These are phyloP conservation scores for Phytophthora macrochlamydospora DNA, from an alignment of 352 stramenopile genomes.

Conservation along the genomic window DNA sequence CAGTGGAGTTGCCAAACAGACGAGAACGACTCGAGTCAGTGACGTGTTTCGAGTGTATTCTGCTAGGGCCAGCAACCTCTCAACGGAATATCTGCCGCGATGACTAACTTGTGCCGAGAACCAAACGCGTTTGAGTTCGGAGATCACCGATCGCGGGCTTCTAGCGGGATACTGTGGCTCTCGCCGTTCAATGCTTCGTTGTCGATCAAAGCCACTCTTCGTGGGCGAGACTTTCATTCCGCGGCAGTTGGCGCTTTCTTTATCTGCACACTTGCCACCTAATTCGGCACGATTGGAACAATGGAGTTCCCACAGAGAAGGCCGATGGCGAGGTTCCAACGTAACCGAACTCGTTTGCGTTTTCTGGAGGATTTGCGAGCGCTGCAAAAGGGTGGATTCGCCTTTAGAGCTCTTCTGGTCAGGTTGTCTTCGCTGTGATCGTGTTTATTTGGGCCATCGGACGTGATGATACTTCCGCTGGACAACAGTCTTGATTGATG, in stretches of 20 bases:
- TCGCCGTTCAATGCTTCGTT: not conserved
- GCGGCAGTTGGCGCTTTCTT: not conserved
- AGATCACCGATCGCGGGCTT: not conserved
- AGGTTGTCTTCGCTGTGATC: too few species aligned
- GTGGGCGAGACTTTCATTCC: not conserved
- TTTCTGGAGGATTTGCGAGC: too few species aligned
- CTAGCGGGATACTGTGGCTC: not conserved
- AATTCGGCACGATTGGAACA: too few species aligned
- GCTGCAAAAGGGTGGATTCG: too few species aligned
- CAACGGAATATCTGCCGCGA: conserved; percentile 36
- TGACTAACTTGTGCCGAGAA: conserved; percentile 26
- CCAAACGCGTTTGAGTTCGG: conserved; percentile 9
- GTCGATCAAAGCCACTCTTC: not conserved
- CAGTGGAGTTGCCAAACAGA: conserved; percentile 20
- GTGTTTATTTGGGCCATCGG: too few species aligned
- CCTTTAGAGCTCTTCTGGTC: too few species aligned
- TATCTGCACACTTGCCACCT: not conserved
- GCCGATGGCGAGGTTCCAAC: too few species aligned
- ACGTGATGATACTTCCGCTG: too few species aligned
- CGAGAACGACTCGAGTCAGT: conserved; percentile 6
- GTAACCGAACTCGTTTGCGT: too few species aligned
- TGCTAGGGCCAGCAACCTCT: conserved; percentile 30
- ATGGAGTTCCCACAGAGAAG: too few species aligned
- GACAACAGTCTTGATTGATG: too few species aligned
- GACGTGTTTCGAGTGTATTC: conserved; percentile 26